Conservation (phyloP, 2,329 filamentous ascomycete species). For the Clathrospora elynae region DNA sequence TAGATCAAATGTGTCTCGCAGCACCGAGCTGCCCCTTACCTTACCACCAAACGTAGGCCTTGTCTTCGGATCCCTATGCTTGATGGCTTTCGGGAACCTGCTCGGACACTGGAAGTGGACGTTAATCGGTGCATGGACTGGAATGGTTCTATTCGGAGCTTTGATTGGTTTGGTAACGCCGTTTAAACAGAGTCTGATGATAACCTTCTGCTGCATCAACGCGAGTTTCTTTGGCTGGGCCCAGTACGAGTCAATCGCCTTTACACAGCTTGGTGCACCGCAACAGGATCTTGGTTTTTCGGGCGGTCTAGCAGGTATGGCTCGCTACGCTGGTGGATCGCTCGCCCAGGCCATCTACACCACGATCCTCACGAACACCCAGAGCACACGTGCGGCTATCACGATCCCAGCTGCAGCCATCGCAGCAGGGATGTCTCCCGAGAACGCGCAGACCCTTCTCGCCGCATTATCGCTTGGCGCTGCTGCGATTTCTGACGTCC, state of each 20-base stretch:
- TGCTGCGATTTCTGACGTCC: conserved; percentile 25
- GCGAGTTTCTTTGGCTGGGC: conserved; percentile 43
- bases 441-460: conserved; percentile 28
- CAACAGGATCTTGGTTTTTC: conserved; percentile 57
- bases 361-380: conserved; percentile 51
- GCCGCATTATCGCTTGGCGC: conserved; percentile 33
- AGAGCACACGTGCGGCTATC: conserved; percentile 18
- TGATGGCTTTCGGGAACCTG: conserved; percentile 51
- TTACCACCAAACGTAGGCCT: conserved; percentile 56
- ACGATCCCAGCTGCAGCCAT: conserved; percentile 30
- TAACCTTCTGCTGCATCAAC: conserved; percentile 55
- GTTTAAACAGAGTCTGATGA: conserved; percentile 53
- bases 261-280: conserved; percentile 44
- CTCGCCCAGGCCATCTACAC: conserved; percentile 45
- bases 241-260: conserved; percentile 39
- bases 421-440: conserved; percentile 24
- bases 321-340: conserved; percentile 32
- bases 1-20: conserved; percentile 34
- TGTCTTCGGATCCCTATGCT: conserved; percentile 49
- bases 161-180: conserved; percentile 54
- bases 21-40: conserved; percentile 49
- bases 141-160: conserved; percentile 58
- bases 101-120: conserved; percentile 57
- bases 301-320: conserved; percentile 44
- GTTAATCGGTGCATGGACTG: conserved; percentile 50